Conservation (phyloP, 108 stramenopile genomes). For the Nitzschia inconspicua region DNA sequence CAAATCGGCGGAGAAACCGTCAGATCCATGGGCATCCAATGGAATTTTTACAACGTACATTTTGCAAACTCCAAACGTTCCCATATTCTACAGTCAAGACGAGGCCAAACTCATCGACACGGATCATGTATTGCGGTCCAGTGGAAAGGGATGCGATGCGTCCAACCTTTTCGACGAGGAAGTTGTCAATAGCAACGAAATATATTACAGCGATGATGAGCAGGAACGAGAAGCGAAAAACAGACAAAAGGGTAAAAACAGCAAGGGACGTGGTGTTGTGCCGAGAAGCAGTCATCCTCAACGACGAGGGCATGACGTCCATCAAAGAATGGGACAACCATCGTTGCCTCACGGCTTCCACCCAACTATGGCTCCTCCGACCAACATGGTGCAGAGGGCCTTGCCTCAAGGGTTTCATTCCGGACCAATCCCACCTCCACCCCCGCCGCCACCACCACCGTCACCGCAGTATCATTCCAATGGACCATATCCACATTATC, state of each 20-base stretch:
- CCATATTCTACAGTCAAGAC: conserved; percentile 57
- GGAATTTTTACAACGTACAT: conserved; percentile 56
- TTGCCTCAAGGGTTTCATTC: not conserved
- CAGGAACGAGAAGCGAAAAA: conserved; percentile 66
- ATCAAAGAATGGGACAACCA: not conserved
- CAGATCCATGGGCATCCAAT: conserved; percentile 63
- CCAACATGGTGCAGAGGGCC: not conserved
- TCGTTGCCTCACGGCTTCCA: conserved; percentile 6
- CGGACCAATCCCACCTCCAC: conserved; percentile 10
- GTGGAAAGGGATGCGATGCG: conserved; percentile 83
- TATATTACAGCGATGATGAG: conserved; percentile 82
- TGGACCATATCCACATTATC: conserved; percentile 11
- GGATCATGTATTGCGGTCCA: conserved; percentile 38
- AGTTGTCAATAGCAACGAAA: conserved; percentile 51
- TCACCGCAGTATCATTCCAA: conserved; percentile 2
- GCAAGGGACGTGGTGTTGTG: conserved; percentile 8
- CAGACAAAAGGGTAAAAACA: conserved; percentile 31
- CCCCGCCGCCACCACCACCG: conserved; percentile 27
- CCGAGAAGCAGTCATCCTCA: not conserved
- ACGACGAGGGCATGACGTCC: not conserved
- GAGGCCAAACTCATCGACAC: conserved; percentile 70
- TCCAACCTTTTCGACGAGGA: conserved; percentile 88
- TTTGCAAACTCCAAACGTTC: conserved; percentile 16
- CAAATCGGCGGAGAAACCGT: too few relatives aligned
- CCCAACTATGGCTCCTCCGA: conserved; percentile 8